phyloP scores from a whole-genome alignment of 768 basidiomycete genomes.

The Mrakia frigida region DNA sequence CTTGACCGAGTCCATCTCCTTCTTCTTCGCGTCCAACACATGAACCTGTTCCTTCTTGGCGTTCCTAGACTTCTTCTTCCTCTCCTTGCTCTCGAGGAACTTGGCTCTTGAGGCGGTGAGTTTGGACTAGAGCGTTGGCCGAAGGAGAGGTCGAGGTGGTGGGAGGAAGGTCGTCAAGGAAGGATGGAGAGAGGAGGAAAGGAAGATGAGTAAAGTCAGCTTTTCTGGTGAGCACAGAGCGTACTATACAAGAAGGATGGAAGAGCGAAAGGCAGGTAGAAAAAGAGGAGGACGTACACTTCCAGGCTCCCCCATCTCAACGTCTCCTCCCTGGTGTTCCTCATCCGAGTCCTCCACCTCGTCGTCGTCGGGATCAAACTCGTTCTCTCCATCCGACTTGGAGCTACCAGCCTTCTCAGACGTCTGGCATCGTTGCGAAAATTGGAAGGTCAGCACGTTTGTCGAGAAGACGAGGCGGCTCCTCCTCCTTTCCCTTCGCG shows the following conservation, averaged over 20 bases:
- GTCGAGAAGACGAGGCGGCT: too few relatives aligned
- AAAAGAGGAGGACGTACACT: background rate
- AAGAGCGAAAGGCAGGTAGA: too few relatives aligned
- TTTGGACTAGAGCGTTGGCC: background rate
- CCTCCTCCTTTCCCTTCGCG: too few relatives aligned
- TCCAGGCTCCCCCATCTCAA: constrained; percentile 7
- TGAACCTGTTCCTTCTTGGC: constrained; percentile 3
- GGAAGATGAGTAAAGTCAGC: background rate
- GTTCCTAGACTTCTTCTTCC: constrained; percentile 9
- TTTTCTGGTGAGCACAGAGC: background rate
- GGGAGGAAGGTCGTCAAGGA: background rate
- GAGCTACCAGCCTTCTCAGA: constrained; percentile 18
- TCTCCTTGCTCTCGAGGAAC: constrained; percentile 10
- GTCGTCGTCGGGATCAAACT: constrained; percentile 16
- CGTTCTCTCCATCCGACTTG: constrained; percentile 19
- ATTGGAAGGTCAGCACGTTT: background rate
- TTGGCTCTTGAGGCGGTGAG: constrained; percentile 9
- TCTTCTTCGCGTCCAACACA: constrained; percentile 22
- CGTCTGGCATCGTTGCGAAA: background rate
- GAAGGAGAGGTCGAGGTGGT: background rate
- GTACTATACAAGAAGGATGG: background rate
- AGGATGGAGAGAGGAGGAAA: background rate
- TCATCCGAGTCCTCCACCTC: constrained; percentile 15
- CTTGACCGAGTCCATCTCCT: constrained; percentile 24
- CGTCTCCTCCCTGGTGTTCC: constrained; percentile 14